Evolutionary conservation across 495 filamentous ascomycete species (phyloP), one percentile per base, ranked within the genome.

Genomic region (Aspergillus sclerotioniger): DNA sequence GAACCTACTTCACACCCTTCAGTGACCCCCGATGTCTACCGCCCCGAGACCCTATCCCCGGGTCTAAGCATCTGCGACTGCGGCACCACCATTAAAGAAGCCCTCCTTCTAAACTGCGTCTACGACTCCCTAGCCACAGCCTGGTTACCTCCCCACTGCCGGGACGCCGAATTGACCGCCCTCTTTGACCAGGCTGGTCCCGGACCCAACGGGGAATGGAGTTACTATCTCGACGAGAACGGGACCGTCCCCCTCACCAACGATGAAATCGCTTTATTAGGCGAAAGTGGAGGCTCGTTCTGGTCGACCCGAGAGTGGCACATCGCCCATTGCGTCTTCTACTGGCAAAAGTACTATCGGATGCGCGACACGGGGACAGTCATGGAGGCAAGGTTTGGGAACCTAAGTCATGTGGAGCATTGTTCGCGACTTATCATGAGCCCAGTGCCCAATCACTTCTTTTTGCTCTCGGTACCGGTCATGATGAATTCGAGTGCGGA

Each of bases 101-200:
- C 51, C 8, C n/a, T 54, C 1, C 21, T 17, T 0, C 16, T 21
- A 1, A 29, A 19, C 16, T 54, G 51, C 25, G 35, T 28, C 33
- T 54, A 37, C 48, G 59, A 62, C 41, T 53, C 55, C 3, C 25
- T 62, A 6, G 49, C 54, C n/a, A 29, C 49, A 32, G 46, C 59
- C 37, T 62, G 59, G 59, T 47, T 62, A 1, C 59, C 59, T 29
- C 47, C 55, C 1, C 32, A 62, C 31, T 62, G 59, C 35, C 46
- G 46, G 13, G 59, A 62, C 17, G 49, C 58, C 6, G 59, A 57
- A 31, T 19, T 62, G 7, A 52, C 46, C 3, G 54, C 55, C 0
- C 54, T 58, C 35, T 62, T 62, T 25, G 59, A 62, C n/a, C 31
- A 19, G 10, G 25, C 54, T 4, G 54, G 54, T 8, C 46, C 46